Evolutionary conservation across 495 filamentous ascomycete genomes (phyloP), one percentile per base, ranked within the genome.

Genomic region (Penicilliopsis zonata): DNA sequence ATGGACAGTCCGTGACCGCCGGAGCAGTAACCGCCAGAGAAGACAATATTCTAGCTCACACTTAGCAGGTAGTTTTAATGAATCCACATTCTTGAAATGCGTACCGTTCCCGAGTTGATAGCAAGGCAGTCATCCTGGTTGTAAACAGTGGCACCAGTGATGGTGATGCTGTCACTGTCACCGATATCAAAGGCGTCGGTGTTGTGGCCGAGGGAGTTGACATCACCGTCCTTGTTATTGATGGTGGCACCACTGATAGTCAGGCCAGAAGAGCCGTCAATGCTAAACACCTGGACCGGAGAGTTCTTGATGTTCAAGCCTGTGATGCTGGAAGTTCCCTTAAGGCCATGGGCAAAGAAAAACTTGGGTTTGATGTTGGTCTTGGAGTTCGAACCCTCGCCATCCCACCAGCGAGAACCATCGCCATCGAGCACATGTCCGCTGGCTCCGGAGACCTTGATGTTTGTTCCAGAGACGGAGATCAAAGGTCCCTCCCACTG

Each of bases 1-100:
- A 82, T 79, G 34, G 69, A 75, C 9, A 80, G 52, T n/a, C 76
- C 75, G 48, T 80, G 75, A n/a, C 74, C 74, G 8, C 74, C 74
- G 20, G 57, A 65, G 57, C 69, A 69, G 33, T 46, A 48, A 13
- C 63, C 67, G n/a, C 62, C 58, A 10, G 59, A 65, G 50, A 76
- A 72, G 8, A 57, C 50, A 40, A 76, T 73, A 43, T 67, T 62
- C 60, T 58, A n/a, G n/a, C n/a, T n/a, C n/a, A n/a, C n/a, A n/a
- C n/a, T n/a, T n/a, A n/a, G n/a, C n/a, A n/a, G n/a, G n/a, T n/a
- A n/a, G n/a, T n/a, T n/a, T n/a, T n/a, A n/a, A n/a, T n/a, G n/a
- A n/a, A n/a, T n/a, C n/a, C n/a, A n/a, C n/a, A n/a, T n/a, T n/a
- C n/a, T n/a, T n/a, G n/a, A n/a, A n/a, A n/a, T n/a, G n/a, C n/a